Base-by-base conservation (phyloP, 306 rosid genomes). In the Lupinus albus region DNA sequence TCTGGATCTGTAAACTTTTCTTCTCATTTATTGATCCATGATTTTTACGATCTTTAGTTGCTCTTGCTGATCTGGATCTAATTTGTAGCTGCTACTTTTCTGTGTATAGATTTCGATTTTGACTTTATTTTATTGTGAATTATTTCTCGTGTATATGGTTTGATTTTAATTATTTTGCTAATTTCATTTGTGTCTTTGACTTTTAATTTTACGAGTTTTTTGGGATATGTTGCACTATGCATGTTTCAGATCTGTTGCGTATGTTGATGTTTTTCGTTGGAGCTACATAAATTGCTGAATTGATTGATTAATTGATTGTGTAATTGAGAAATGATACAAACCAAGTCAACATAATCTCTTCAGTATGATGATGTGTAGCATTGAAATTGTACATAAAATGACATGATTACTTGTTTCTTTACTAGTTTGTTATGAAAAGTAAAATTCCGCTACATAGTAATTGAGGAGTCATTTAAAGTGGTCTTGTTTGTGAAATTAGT, bases 21-120 rank as follows among this genome's bases (percentile, higher is more conserved):
- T 16, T 67, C 46, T 48, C 7, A 15, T 16, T 63, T 1, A 12
- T 63, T 41, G 79, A 73, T 81, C 74, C 64, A 25, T 14, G 13
- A 21, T 3, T 20, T 28, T 51, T 52, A 21, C 17, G 10, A 73
- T 58, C 45, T 61, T 61, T 45, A 18, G 39, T 76, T 67, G 61
- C 59, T 73, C 15, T 45, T 49, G 58, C 21, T 73, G 80, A 68
- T 12, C 74, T 65, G 42, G 82, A 73, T 81, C 85, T 81, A 45
- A 52, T 68, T 3, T 10, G 10, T 68, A 9, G 67, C 33, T 16
- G 51, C 56, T 4, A 5, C 33, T 68, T 10, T 64, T 11, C 11
- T 36, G 4, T 6, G 47, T 16, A 8, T 60, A 52, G 64, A 12
- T 64, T 77, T 49, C 39, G 1, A 6, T 17, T 68, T 45, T 44